Percentiles rank a stretch among this genome's conserved stretches.
Evolutionary conservation across 352 stramenopile genomes (phyloP).

Genomic region (Phytopythium mirpurense): DNA sequence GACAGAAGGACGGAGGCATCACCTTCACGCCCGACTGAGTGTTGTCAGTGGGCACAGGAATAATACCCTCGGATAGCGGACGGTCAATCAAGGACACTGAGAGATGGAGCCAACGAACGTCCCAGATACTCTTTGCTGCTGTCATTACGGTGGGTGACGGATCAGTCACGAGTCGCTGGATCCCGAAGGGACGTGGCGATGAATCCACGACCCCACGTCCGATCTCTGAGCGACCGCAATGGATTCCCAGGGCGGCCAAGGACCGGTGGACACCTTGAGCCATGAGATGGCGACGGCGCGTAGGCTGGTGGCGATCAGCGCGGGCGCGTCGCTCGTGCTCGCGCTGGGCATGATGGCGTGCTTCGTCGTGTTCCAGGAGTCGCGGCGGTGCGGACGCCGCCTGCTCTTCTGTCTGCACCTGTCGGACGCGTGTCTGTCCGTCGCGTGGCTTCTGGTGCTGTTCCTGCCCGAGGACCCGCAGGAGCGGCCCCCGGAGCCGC

Average conservation of each 20-base stretch:
- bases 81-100: not conserved
- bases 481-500: not conserved
- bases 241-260: constrained; percentile 4
- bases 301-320: constrained; percentile 34
- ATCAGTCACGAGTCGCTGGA: no score
- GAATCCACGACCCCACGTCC: no score
- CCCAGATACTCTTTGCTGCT: no score
- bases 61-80: no score
- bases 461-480: constrained; percentile 16
- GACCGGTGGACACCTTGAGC: constrained; percentile 3
- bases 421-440: constrained; percentile 36
- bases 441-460: constrained; percentile 54
- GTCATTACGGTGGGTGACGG: no score
- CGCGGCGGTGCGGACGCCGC: constrained; percentile 49
- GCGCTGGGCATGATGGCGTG: constrained; percentile 47
- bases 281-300: constrained; percentile 34
- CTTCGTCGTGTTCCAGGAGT: constrained; percentile 63
- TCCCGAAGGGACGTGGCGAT: no score
- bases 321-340: constrained; percentile 30
- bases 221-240: not conserved
- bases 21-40: constrained; percentile 41
- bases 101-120: no score
- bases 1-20: constrained; percentile 73
- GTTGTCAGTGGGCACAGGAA: no score
- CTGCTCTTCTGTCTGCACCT: constrained; percentile 63